Conservation (phyloP, 257 asterid genomes). For the Jacaranda copaia region DNA sequence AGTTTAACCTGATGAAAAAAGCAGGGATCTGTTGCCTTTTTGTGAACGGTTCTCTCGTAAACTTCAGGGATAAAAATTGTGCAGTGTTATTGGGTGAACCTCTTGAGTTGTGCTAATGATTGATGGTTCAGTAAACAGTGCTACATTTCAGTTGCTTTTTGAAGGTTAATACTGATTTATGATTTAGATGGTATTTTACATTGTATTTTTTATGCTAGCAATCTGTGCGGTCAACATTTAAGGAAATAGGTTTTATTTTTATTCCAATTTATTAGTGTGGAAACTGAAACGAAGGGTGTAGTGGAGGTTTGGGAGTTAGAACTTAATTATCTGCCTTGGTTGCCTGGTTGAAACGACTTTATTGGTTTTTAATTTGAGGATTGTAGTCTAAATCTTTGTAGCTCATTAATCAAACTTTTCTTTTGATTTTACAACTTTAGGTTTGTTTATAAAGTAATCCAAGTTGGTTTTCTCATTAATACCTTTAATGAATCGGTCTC, state of each 20-base stretch:
- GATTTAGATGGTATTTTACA: neutral
- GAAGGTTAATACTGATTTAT: neutral
- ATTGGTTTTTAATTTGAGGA: too few relatives aligned
- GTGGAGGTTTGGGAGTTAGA: neutral
- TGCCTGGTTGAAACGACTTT: too few relatives aligned
- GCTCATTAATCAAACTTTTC: too few relatives aligned
- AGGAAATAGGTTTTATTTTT: neutral
- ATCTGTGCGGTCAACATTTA: neutral
- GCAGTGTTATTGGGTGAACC: constrained; percentile 83
- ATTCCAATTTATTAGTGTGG: too few relatives aligned
- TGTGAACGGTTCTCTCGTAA: constrained; percentile 66
- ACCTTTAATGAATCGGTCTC: too few relatives aligned
- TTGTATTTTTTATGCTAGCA: neutral
- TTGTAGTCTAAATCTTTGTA: too few relatives aligned
- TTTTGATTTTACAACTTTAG: too few relatives aligned
- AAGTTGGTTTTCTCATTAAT: too few relatives aligned
- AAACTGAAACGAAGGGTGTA: too few relatives aligned
- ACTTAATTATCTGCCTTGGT: neutral
- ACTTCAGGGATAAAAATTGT: constrained; percentile 59
- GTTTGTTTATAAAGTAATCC: too few relatives aligned
- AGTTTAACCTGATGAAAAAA: constrained; percentile 54
- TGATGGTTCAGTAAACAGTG: constrained; percentile 72
- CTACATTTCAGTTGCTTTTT: constrained; percentile 28
- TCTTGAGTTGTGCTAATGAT: constrained; percentile 36
- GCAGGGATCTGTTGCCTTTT: constrained; percentile 65